Conservation (phyloP, 2,329 filamentous ascomycete species). For the Raffaelea albimanens region DNA sequence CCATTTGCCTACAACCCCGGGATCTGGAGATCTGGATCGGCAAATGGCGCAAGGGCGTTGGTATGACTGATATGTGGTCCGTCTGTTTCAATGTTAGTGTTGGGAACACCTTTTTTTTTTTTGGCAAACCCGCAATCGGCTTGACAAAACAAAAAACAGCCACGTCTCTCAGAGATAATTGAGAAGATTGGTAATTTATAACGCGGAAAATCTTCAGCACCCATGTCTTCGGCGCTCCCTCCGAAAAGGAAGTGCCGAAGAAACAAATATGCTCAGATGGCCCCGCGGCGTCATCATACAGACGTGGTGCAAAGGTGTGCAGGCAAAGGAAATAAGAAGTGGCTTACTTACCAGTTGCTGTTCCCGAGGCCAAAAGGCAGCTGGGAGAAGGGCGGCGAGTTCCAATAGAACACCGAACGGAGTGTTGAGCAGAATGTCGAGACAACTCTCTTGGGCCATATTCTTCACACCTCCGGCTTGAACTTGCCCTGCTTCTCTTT, state of each 20-base stretch:
- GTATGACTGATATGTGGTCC: not conserved
- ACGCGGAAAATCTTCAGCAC: conserved; percentile 44
- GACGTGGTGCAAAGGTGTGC: conserved; percentile 6
- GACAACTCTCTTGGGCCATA: not conserved
- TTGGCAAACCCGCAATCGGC: no score
- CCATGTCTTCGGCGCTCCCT: conserved; percentile 3
- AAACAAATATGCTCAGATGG: conserved; percentile 23
- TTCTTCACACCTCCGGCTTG: conserved; percentile 34
- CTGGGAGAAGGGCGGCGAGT: not conserved
- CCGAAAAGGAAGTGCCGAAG: not conserved
- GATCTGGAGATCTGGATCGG: no score
- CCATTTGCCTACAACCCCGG: no score
- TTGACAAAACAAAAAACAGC: not conserved
- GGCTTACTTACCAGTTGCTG: no score
- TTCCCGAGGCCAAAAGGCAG: no score
- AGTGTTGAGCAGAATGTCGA: not conserved
- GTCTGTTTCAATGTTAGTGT: no score
- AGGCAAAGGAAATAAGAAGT: not conserved
- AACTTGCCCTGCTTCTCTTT: conserved; percentile 56
- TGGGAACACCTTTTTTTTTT: no score
- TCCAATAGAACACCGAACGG: not conserved
- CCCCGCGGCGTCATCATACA: conserved; percentile 28
- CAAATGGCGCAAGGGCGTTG: no score
- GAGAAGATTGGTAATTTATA: conserved; percentile 25
- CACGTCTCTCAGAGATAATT: conserved; percentile 14